A percentile compares a stretch with the other conserved stretches of the same genome.
These are phyloP conservation scores for Phytophthora kernoviae DNA, from an alignment of 352 stramenopile species.

Conservation along the genomic window DNA sequence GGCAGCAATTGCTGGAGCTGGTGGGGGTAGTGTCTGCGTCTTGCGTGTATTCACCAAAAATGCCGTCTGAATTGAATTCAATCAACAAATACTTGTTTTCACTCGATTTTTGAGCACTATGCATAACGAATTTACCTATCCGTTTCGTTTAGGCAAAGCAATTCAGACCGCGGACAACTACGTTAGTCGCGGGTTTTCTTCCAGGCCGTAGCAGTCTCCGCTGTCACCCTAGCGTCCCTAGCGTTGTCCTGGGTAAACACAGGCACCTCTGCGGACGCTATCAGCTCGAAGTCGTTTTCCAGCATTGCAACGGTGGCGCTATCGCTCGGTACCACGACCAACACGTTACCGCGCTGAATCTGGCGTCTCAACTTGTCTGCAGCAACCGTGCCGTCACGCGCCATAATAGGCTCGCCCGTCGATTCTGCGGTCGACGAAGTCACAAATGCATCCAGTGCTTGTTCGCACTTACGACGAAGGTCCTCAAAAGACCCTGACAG, in stretches of 20 bases:
- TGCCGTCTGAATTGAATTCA: not conserved
- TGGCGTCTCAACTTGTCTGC: conserved; percentile 56
- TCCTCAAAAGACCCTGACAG: conserved; percentile 57
- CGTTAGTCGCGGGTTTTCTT: conserved; percentile 36
- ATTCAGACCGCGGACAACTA: not conserved
- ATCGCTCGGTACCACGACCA: conserved; percentile 59
- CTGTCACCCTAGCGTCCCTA: conserved; percentile 53
- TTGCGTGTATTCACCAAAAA: not conserved
- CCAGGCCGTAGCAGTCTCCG: conserved; percentile 57
- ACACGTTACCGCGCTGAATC: conserved; percentile 52
- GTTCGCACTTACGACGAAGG: conserved; percentile 63
- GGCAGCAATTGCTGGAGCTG: not conserved
- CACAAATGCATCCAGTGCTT: conserved; percentile 62
- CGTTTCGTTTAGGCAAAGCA: too few species aligned
- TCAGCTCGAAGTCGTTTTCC: conserved; percentile 45
- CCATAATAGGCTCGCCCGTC: conserved; percentile 23
- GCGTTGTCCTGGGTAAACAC: conserved; percentile 56
- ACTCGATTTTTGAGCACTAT: too few species aligned
- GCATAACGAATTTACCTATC: too few species aligned
- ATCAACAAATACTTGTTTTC: not conserved
- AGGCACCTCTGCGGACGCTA: conserved; percentile 49
- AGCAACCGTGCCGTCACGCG: conserved; percentile 49
- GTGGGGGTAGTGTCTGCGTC: not conserved
- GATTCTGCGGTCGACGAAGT: conserved; percentile 33
- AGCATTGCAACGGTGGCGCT: conserved; percentile 37